phyloP scores from a whole-genome alignment of 192 early-diverging fungal species.

The Glomus cerebriforme region DNA sequence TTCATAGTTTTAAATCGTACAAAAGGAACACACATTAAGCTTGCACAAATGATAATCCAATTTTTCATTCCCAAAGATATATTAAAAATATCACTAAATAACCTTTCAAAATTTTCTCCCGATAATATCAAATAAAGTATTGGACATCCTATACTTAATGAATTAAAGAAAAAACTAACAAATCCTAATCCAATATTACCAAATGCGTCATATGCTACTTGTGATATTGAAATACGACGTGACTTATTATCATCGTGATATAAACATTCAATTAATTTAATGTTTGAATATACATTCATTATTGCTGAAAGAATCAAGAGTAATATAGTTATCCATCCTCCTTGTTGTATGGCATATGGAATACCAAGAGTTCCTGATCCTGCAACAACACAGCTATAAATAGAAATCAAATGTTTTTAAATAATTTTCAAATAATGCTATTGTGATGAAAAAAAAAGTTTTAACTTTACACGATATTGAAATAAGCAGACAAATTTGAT shows the following conservation, averaged over 20 bases:
- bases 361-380: constrained; percentile 63
- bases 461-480: constrained; percentile 24
- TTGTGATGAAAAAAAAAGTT: no score
- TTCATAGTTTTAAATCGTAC: constrained; percentile 66
- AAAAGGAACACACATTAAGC: constrained; percentile 62
- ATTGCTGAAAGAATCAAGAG: constrained; percentile 68
- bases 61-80: constrained; percentile 41
- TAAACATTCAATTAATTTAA: constrained; percentile 64
- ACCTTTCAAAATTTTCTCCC: constrained; percentile 57
- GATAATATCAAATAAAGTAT: constrained; percentile 66
- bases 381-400: constrained; percentile 58
- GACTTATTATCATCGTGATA: constrained; percentile 46
- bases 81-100: constrained; percentile 49
- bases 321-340: constrained; percentile 76
- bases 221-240: constrained; percentile 7
- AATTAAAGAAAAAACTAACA: constrained; percentile 56
- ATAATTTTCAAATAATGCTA: background rate
- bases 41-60: constrained; percentile 62
- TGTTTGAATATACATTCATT: constrained; percentile 73
- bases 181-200: constrained; percentile 51
- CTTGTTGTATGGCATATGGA: constrained; percentile 59
- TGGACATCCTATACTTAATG: constrained; percentile 53
- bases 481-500: constrained; percentile 25
- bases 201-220: constrained; percentile 43
- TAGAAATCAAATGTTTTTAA: background rate